A percentile compares a stretch with the other conserved stretches of the same genome.
These are phyloP conservation scores for Ceratorhiza oryzae-sativae DNA, from an alignment of 1,284 basidiomycete genomes.

Conservation along the genomic window DNA sequence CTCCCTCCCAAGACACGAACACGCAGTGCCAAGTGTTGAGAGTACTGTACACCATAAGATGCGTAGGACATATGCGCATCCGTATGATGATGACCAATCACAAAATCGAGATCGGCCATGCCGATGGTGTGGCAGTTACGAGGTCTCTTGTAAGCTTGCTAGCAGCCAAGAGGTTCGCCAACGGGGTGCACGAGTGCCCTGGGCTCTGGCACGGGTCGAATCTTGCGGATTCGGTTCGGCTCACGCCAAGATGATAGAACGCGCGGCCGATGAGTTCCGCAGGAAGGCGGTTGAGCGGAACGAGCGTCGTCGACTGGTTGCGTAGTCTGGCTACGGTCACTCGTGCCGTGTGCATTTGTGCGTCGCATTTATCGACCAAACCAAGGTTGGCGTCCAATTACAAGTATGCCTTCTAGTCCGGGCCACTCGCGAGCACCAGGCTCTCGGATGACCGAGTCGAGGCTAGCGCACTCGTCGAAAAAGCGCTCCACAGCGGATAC, in stretches of 20 bases:
- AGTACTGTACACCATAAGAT: neutral
- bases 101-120: neutral
- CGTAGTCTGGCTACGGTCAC: neutral
- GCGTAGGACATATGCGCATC: neutral
- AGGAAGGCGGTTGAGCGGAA: slow-evolving; percentile 1
- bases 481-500: neutral
- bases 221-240: too few relatives aligned
- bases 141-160: neutral
- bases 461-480: neutral
- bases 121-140: neutral
- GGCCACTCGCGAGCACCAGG: neutral
- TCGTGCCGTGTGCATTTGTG: neutral
- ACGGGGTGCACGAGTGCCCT: neutral
- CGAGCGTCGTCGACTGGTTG: neutral
- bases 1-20: neutral
- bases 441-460: neutral
- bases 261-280: neutral
- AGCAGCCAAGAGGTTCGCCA: neutral
- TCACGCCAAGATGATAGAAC: neutral
- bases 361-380: neutral
- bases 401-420: neutral
- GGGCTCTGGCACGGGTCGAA: neutral
- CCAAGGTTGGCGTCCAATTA: neutral
- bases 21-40: neutral
- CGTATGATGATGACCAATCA: neutral